Evolutionary conservation across 2,329 filamentous ascomycete species (phyloP).

Genomic region (Trichoderma brevicompactum): DNA sequence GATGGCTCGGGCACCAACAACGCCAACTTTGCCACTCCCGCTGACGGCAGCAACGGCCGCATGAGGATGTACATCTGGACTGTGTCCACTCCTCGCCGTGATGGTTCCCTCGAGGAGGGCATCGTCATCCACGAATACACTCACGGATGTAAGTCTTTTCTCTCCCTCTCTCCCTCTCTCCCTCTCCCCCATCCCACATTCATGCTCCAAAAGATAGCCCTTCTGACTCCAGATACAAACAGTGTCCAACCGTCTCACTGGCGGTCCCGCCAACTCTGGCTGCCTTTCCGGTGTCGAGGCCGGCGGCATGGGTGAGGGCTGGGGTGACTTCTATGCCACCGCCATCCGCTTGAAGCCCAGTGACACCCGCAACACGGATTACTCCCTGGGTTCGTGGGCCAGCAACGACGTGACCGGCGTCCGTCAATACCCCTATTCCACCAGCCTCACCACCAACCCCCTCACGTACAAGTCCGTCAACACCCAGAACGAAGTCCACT

Average conservation of each 20-base stretch:
- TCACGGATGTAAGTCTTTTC: constrained; percentile 48
- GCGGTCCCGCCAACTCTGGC: constrained; percentile 57
- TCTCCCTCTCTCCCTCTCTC: too few species aligned
- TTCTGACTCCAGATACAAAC: constrained; percentile 22
- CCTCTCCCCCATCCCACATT: background rate
- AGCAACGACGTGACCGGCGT: constrained; percentile 50
- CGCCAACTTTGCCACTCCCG: constrained; percentile 60
- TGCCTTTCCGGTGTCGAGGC: constrained; percentile 55
- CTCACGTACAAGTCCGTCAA: constrained; percentile 54
- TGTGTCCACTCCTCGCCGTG: constrained; percentile 51
- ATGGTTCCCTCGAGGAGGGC: constrained; percentile 62
- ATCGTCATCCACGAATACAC: constrained; percentile 65
- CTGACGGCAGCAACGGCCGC: constrained; percentile 54
- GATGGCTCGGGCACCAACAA: constrained; percentile 61
- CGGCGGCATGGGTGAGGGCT: constrained; percentile 63
- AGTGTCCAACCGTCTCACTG: constrained; percentile 62
- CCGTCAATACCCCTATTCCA: constrained; percentile 57
- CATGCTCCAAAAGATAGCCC: too few species aligned
- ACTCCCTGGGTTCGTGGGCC: constrained; percentile 57
- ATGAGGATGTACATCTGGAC: constrained; percentile 66
- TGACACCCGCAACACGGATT: constrained; percentile 53
- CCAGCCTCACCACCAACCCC: constrained; percentile 53
- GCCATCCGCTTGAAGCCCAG: constrained; percentile 52
- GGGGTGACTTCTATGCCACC: constrained; percentile 60
- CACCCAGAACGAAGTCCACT: constrained; percentile 46